Evolutionary conservation across 1,284 basidiomycete species (phyloP), one percentile per base, ranked within the genome.

Genomic region (Chalciporus sp.): DNA sequence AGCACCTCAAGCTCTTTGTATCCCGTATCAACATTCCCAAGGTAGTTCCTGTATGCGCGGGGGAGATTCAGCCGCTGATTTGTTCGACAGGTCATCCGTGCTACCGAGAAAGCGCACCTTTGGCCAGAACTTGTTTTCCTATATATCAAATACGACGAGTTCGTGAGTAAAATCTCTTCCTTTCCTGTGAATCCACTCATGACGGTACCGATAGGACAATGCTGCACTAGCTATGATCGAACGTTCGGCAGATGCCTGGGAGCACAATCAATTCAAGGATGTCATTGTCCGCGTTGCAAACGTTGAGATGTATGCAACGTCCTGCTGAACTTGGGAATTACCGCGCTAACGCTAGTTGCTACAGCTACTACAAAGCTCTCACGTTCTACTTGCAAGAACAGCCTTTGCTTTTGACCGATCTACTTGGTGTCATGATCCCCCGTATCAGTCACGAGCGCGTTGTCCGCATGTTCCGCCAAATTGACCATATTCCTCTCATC

Each of bases 111-210:
- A 67, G 94, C 93, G n/a, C 96, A 99, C 64, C 85, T 99, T 52
- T 99, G 97, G 96, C 88, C 94, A n/a, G 97, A 99, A 71, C 84
- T 98, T 17, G 96, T 99, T 44, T 99, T 95, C 84, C 77, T 98
- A 49, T 98, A 98, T 76, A 89, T 98, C 77, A 97, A 97, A 75
- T 99, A 99, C 68, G 96, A 97, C 70, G 90, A 94, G 81, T 93
- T 88, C 67, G 90, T 90, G 60, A 67, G 88, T 76, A 7, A 46
- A 40, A 17, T n/a, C 8, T 4, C 35, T 40, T 4, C 16, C 20
- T 41, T 55, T 51, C 26, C 44, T 26, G n/a, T 7, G 3, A 17
- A 14, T 12, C 8, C 35, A 33, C 40, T 40, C 56, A 60, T 35
- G 6, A 48, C 35, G 26, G 40, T n/a, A 4, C 42, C 26, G 58